These are phyloP conservation scores for Kokia cookei DNA, from an alignment of 441 rosid genomes.

Conservation along the genomic window DNA sequence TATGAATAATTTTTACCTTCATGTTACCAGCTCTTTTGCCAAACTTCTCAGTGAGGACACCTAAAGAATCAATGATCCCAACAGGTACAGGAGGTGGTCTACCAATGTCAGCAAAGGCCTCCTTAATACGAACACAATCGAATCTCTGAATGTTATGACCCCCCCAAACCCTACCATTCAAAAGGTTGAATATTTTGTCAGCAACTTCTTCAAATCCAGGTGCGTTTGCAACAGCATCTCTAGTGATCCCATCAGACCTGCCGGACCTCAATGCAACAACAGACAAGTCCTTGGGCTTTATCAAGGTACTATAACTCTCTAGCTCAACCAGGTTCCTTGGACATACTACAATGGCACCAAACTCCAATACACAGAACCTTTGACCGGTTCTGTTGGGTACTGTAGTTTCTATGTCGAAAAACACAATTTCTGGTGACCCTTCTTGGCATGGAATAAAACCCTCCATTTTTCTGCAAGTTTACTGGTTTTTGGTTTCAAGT, in stretches of 20 bases:
- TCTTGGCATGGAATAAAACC: constrained; percentile 6
- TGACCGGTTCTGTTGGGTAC: constrained; percentile 66
- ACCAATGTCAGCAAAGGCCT: constrained; percentile 68
- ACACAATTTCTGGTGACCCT: constrained; percentile 44
- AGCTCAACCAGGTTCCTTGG: constrained; percentile 68
- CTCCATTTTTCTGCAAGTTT: constrained; percentile 27
- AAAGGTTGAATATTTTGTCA: constrained; percentile 49
- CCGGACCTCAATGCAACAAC: constrained; percentile 50
- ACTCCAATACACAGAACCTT: constrained; percentile 69
- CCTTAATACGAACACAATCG: constrained; percentile 77
- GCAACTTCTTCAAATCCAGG: constrained; percentile 68
- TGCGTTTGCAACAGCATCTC: constrained; percentile 51
- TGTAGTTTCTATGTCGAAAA: constrained; percentile 88
- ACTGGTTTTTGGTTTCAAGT: not conserved
- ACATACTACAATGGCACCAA: constrained; percentile 90
- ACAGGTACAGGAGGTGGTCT: constrained; percentile 55
- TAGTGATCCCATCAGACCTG: constrained; percentile 69
- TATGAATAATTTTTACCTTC: constrained; percentile 48
- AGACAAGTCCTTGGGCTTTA: constrained; percentile 64
- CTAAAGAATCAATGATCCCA: constrained; percentile 80
- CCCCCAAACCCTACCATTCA: constrained; percentile 89
- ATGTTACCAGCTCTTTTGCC: constrained; percentile 92
- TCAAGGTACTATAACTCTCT: constrained; percentile 60
- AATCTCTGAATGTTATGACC: constrained; percentile 89
- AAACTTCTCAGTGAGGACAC: constrained; percentile 58